Conservation (phyloP, 257 asterid genomes). For the Solanum arcanum region DNA sequence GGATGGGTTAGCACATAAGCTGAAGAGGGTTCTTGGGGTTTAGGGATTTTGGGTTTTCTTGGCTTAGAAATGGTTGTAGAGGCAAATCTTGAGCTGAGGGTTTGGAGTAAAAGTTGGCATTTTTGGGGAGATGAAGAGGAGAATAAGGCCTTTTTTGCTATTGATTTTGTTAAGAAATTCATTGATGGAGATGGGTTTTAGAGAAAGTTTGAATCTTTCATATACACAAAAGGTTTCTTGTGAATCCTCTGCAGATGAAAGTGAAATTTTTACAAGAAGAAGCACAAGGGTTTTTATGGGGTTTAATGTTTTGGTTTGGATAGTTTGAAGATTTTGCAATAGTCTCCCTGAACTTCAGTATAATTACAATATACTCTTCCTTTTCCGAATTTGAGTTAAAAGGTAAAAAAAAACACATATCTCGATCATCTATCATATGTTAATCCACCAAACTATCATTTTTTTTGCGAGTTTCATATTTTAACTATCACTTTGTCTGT, state of each 20-base stretch:
- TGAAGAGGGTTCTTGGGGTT: conserved; percentile 4
- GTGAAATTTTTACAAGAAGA: not conserved
- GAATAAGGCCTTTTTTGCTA: conserved; percentile 9
- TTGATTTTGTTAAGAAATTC: conserved; percentile 41
- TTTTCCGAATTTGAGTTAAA: too few relatives aligned
- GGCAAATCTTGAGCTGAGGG: conserved; percentile 17
- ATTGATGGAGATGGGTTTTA: conserved; percentile 6
- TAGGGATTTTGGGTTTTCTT: not conserved
- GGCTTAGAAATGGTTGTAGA: conserved; percentile 11
- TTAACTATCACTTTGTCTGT: too few relatives aligned
- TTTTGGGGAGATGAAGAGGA: conserved; percentile 8
- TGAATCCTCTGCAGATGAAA: not conserved
- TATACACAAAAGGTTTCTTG: not conserved
- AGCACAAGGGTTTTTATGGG: not conserved
- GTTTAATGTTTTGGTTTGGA: not conserved
- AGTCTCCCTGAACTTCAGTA: not conserved
- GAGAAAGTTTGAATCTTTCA: not conserved
- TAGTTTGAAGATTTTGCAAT: not conserved
- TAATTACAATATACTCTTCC: not conserved
- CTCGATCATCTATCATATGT: not conserved
- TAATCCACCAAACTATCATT: not conserved
- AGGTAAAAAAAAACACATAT: too few relatives aligned
- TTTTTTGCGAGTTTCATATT: not conserved
- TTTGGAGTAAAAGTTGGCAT: conserved; percentile 9
- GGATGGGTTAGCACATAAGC: conserved; percentile 10